Evolutionary conservation across 2,329 filamentous ascomycete species (phyloP).

Genomic region (Ceratocystis diversiconidia): DNA sequence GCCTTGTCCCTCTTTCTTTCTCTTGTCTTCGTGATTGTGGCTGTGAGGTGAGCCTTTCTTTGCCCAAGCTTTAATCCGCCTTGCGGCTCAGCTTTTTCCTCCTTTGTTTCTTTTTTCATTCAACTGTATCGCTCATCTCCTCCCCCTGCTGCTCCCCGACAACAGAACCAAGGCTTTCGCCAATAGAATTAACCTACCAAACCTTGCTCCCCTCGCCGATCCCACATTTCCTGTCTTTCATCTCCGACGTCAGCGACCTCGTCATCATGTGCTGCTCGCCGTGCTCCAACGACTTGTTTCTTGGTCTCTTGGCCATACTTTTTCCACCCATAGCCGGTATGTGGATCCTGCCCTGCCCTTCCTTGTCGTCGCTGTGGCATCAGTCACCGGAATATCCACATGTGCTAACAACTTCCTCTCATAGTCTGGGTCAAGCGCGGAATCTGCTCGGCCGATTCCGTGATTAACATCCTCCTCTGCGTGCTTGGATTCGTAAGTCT

Average conservation of each 20-base stretch:
- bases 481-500: conserved; percentile 48
- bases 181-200: not conserved
- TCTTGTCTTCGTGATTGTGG: not conserved
- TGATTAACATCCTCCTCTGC: conserved; percentile 92
- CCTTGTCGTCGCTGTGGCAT: not conserved
- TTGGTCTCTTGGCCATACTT: conserved; percentile 48
- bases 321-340: conserved; percentile 52
- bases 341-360: conserved; percentile 21
- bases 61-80: too few relatives aligned
- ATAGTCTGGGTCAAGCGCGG: conserved; percentile 93
- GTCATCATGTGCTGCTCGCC: conserved; percentile 34
- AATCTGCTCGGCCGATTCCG: conserved; percentile 76
- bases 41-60: too few relatives aligned
- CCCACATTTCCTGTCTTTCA: not conserved
- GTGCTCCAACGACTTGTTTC: conserved; percentile 42
- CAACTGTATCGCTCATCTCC: not conserved
- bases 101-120: not conserved
- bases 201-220: not conserved
- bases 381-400: not conserved
- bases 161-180: not conserved
- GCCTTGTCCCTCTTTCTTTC: not conserved
- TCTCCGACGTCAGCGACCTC: not conserved
- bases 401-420: not conserved
- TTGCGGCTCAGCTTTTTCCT: not conserved
- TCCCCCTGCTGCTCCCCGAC: not conserved